Percentiles rank a stretch among this genome's conserved stretches.
These are phyloP conservation scores for Cyberlindnera subsufficiens DNA, from an alignment of 805 yeast species.

Conservation along the genomic window DNA sequence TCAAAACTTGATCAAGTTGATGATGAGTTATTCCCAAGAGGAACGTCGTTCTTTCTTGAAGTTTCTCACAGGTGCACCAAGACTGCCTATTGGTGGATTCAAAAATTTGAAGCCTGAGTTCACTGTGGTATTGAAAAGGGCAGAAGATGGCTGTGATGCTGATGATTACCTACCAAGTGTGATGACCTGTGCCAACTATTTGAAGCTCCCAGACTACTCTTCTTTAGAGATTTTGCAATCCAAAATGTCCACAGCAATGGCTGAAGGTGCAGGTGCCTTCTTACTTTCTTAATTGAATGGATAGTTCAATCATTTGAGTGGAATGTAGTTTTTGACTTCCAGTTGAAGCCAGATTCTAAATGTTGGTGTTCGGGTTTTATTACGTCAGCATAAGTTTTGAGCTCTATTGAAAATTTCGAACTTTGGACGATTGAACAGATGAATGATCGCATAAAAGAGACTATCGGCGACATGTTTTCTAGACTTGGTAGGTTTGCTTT, in stretches of 20 bases:
- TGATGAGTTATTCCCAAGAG: constrained; percentile 44
- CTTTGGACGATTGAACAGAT: not conserved
- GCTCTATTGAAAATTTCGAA: not conserved
- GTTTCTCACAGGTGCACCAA: constrained; percentile 90
- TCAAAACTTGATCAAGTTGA: constrained; percentile 50
- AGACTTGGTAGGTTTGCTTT: too few species aligned
- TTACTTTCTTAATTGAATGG: constrained; percentile 45
- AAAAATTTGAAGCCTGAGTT: constrained; percentile 73
- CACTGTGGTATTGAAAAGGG: constrained; percentile 79
- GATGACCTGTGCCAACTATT: constrained; percentile 95
- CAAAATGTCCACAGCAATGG: constrained; percentile 63
- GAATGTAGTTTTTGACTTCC: too few species aligned
- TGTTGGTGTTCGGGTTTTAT: too few species aligned
- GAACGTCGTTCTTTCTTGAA: constrained; percentile 75
- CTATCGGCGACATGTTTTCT: not conserved
- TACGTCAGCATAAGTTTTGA: not conserved
- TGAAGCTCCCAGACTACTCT: constrained; percentile 82
- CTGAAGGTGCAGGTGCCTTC: constrained; percentile 87
- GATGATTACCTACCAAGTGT: constrained; percentile 93
- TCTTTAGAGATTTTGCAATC: constrained; percentile 51
- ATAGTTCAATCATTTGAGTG: not conserved
- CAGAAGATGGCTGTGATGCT: constrained; percentile 61
- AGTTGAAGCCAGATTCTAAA: too few species aligned
- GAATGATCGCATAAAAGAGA: not conserved
- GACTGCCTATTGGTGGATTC: constrained; percentile 91